Evolutionary conservation across 192 early-diverging fungal species (phyloP), one percentile per base, ranked within the genome.

Genomic region (Coemansia sp.): DNA sequence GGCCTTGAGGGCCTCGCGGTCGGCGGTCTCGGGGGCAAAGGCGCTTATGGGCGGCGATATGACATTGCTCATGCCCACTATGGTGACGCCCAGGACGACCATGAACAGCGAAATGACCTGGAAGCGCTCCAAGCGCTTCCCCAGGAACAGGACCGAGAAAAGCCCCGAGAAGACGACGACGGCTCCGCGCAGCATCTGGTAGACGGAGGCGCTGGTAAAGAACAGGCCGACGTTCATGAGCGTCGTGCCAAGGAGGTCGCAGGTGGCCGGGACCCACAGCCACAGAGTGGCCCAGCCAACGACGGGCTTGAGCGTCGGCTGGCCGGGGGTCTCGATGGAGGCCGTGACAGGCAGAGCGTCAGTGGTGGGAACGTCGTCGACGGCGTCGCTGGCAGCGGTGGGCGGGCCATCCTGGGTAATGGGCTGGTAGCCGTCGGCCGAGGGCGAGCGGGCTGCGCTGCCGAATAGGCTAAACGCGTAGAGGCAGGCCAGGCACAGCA

Each of bases 191-290:
- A 98, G 77, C 95, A 94, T 94, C 72, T 94, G 90, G 73, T 94
- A 96, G 10, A 96, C 85, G 2, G 87, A 90, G 1, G 91, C 89
- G 4, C 87, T 77, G 25, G 87, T 87, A 54, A 88, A 90, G 45
- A 98, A 82, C 44, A 98, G 69, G n/a, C 95, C 95, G 26, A 98
- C 84, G 56, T 94, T 98, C 95, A 98, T 98, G 20, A 98, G 67
- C 17, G 83, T 85, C 7, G 86, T 88, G 25, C 80, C 82, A n/a
- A 74, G 63, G 47, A 88, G 65, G 67, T 88, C 86, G 61, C 81
- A 88, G 10, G 78, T 52, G 0, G 86, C 84, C 2, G 86, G 86
- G 7, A 88, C 33, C 78, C 79, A 79, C 54, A 88, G 72, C 55
- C 72, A 58, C 33, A 86, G 47, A 7, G 75, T 74, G 3, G 51